Evolutionary conservation across 345 rosid genomes (phyloP), one percentile per base, ranked within the genome.

Genomic region (Eucalyptus guilfoylei): DNA sequence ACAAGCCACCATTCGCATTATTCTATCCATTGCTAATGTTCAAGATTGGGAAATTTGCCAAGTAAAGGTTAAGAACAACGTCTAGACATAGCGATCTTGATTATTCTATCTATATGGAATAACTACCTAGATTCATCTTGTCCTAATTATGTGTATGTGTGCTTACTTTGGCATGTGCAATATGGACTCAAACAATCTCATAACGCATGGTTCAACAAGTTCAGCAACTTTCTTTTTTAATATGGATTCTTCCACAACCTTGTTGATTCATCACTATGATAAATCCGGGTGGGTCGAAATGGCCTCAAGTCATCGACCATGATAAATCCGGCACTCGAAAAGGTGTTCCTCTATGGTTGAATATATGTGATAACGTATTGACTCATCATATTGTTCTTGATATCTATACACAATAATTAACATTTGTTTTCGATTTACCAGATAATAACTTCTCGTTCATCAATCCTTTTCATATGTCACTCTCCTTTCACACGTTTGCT

Each of bases 361-460:
- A 23, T 21, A 6, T 26, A 76, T 40, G 30, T 42, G 9, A 40
- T 0, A 26, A 40, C 5, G 3, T 21, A 34, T 0, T 4, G 15
- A 21, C 30, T 76, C 15, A 11, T 12, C 47, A 11, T 40, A 21
- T 21, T 4, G 8, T 11, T 23, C 83, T 19, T 11, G 28, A 11
- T 76, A 40, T 76, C 45, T 76, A 34, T 34, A 72, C 6, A 10
- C 26, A 34, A 34, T 72, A 72, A 34, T 34, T 69, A 34, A 37
- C 44, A 34, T 72, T 34, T 3, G 11, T 76, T 40, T 76, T 76
- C 40, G 1, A 72, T 11, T 37, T 76, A 21, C 28, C 0, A 6
- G 1, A 37, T 5, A 19, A 21, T 76, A 21, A 37, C 23, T 21
- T 76, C 15, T 76, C 1, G 1, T 37, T 23, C 47, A 12, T 40